Evolutionary conservation across 495 filamentous ascomycete species (phyloP), one percentile per base, ranked within the genome.

Genomic region (Hypomontagnella monticulosa): DNA sequence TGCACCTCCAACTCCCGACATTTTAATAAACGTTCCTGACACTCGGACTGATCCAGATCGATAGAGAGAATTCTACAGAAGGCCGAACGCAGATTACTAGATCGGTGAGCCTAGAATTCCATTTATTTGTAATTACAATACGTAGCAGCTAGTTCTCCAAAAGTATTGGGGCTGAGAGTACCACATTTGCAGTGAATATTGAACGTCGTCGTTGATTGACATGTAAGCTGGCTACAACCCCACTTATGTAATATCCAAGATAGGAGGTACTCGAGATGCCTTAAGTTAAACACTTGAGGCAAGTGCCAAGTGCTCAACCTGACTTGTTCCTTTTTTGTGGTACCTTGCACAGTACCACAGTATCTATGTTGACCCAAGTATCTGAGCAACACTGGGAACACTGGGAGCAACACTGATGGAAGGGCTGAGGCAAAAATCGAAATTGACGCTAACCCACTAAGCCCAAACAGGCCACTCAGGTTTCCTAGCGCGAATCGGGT

Each of bases 401-500:
- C n/a, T n/a, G n/a, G n/a, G 49, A 20, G 34, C 41, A 44, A 27
- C 41, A 18, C 42, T 41, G 40, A 42, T 37, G 36, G 36, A 51
- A 43, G 40, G 48, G 57, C 53, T 63, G 54, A 61, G 61, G 57
- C 48, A 70, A 62, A 66, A 70, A 62, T 57, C 33, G 48, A 62
- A 70, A 70, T 62, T 66, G 56, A 34, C 66, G 23, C 61, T 66
- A 47, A 43, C 43, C 27, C 47, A n/a, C 50, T 68, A 68, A 50
- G 32, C 65, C 54, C 16, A 42, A 61, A 42, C 27, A 54, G 51
- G 51, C 38, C 48, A 43, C 12, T 53, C 43, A 50, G 43, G 59
- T 16, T 56, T 33, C 59, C 43, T 63, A 68, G 65, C 54, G 49
- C 59, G 59, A 63, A 51, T 68, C 58, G 64, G 59, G 65, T 62